A percentile compares a stretch with the other conserved stretches of the same genome.
phyloP scores from a whole-genome alignment of 2,329 filamentous ascomycete genomes.

The Aspergillus sp. region DNA sequence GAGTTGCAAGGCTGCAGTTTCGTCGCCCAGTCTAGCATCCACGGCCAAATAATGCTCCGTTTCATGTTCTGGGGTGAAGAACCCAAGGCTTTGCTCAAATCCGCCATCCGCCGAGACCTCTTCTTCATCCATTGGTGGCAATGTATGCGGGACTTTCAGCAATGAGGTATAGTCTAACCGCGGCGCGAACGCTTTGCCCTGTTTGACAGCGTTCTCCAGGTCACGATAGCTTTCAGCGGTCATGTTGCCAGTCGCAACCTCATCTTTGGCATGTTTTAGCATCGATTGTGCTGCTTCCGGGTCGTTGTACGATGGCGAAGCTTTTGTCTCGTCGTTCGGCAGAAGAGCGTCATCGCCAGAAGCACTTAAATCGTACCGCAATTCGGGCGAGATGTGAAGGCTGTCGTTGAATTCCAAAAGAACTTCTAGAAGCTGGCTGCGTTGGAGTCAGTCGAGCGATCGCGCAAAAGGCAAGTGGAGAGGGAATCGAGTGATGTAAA shows the following conservation, averaged over 20 bases:
- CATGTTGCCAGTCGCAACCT: slow-evolving; percentile 38
- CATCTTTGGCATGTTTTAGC: slow-evolving; percentile 40
- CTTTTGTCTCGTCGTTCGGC: slow-evolving; percentile 43
- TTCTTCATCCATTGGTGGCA: slow-evolving; percentile 13
- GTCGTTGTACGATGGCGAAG: slow-evolving; percentile 34
- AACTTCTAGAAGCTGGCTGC: slow-evolving; percentile 81
- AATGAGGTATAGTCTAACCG: slow-evolving; percentile 33
- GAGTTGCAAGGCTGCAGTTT: slow-evolving; percentile 54
- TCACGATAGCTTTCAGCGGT: slow-evolving; percentile 35
- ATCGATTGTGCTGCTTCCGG: slow-evolving; percentile 32
- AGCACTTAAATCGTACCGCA: slow-evolving; percentile 69
- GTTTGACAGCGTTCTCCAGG: slow-evolving; percentile 40
- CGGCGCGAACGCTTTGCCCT: slow-evolving; percentile 41
- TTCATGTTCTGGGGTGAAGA: slow-evolving; percentile 46
- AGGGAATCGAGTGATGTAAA: slow-evolving; percentile 8
- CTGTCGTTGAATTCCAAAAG: slow-evolving; percentile 87
- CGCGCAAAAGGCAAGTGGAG: not conserved
- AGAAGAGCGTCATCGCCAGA: slow-evolving; percentile 48
- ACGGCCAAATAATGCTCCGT: slow-evolving; percentile 42
- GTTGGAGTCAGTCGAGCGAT: slow-evolving; percentile 12
- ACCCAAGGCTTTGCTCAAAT: slow-evolving; percentile 39
- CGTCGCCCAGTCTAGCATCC: slow-evolving; percentile 42
- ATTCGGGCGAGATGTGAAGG: slow-evolving; percentile 70
- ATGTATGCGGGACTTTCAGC: slow-evolving; percentile 32
- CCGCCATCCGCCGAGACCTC: slow-evolving; percentile 18